Base-by-base conservation (phyloP, 352 stramenopile genomes). In the Sclerospora graminicola region DNA sequence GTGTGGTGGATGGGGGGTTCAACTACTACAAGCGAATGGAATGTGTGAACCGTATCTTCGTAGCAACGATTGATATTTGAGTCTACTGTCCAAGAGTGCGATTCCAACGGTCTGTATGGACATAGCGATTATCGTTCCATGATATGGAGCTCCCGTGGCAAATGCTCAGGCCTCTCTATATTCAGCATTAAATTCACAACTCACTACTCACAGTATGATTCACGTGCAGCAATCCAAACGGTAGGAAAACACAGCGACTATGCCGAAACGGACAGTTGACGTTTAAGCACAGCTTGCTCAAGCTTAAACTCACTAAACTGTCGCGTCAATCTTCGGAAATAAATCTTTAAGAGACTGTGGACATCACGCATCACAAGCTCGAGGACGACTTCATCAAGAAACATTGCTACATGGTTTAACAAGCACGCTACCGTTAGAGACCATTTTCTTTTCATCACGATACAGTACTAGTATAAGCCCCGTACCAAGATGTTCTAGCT, bases 341-440 rank as follows among this genome's bases (percentile, higher is more conserved):
- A 90, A 6, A 66, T 46, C 2, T 86, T 68, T 20, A 90, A 49
- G 4, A 90, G 58, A 23, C 45, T 67, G 29, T 88, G 71, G 23
- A 86, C 57, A 31, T 90, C 79, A 18, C 76, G 70, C 69, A 87
- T 82, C 5, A 86, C 67, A 18, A 90, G 52, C 26, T 89, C 73
- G 8, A 82, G 48, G n/a, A 90, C 69, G 15, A 90, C 66, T 45
- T 90, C 79, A 19, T 90, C 71, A 10, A 90, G 54, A 36, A 89
- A 89, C 11, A 82, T 60, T 5, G 71, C 75, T 87, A n/a, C 8
- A 18, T n/a, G 41, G 8, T 10, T 4, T 6, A 44, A 45, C 14
- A 29, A 19, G 32, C 14, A 15, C 10, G 20, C 3, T 34, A 5
- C 30, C 13, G 19, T 33, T 9, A 13, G n/a, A 11, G 4, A 32